phyloP scores from a whole-genome alignment of 768 basidiomycete genomes.

The Cubamyces sp. region DNA sequence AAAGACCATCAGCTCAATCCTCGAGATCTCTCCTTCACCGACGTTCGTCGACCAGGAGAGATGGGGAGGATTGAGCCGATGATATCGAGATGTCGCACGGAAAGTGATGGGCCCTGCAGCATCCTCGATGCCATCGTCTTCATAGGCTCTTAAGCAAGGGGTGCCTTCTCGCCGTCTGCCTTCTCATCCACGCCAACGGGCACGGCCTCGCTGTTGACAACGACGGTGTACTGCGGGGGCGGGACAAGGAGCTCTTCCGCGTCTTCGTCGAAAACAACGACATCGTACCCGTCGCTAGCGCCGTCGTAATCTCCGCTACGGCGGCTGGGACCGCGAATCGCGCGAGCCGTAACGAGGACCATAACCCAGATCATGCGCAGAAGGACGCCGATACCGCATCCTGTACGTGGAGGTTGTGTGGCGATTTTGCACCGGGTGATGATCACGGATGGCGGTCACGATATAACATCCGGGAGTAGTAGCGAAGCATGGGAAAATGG shows the following conservation, averaged over 20 bases:
- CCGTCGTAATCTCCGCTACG: constrained; percentile 40
- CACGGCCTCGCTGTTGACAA: constrained; percentile 46
- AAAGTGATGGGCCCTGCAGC: too few relatives aligned
- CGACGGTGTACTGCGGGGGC: constrained; percentile 61
- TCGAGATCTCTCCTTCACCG: too few relatives aligned
- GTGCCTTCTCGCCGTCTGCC: constrained; percentile 18
- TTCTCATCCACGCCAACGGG: constrained; percentile 18
- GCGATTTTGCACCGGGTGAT: too few relatives aligned
- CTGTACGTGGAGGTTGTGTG: constrained; percentile 38
- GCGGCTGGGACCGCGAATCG: constrained; percentile 47
- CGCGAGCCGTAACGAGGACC: constrained; percentile 60
- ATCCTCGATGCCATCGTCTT: too few relatives aligned
- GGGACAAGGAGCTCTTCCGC: constrained; percentile 52
- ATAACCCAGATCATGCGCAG: constrained; percentile 82
- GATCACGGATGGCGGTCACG: background rate
- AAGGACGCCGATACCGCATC: constrained; percentile 84
- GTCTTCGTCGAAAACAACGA: constrained; percentile 48
- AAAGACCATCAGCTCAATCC: too few relatives aligned
- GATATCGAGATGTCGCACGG: too few relatives aligned
- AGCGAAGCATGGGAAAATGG: background rate
- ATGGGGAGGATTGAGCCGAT: too few relatives aligned
- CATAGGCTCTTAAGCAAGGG: too few relatives aligned
- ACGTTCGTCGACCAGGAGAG: too few relatives aligned
- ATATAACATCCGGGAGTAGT: background rate
- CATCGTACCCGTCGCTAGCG: constrained; percentile 47